These are phyloP conservation scores for Penicillium sp. DNA, from an alignment of 2,329 filamentous ascomycete species.

Conservation along the genomic window DNA sequence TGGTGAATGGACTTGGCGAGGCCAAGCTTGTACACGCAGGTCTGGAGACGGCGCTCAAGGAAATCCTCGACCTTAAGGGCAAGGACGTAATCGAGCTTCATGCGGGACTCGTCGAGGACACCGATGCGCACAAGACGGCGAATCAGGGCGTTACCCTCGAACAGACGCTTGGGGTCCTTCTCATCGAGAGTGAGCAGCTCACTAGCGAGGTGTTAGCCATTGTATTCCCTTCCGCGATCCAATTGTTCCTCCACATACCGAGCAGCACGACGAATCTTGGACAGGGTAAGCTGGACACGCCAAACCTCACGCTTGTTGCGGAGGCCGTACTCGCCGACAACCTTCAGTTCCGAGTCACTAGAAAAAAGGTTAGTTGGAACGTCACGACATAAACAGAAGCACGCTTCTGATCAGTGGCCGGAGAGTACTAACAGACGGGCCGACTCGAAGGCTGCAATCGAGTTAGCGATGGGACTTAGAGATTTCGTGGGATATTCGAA, in stretches of 20 bases:
- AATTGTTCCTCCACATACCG: slow-evolving; percentile 64
- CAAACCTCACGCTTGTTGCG: slow-evolving; percentile 99
- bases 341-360: slow-evolving; percentile 99
- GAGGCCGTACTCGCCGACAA: slow-evolving; percentile 99
- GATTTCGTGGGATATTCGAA: slow-evolving; percentile 10
- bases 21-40: slow-evolving; percentile 99
- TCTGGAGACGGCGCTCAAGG: slow-evolving; percentile 99
- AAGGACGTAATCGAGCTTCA: slow-evolving; percentile 99
- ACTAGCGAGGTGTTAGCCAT: slow-evolving; percentile 54
- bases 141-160: slow-evolving; percentile 99
- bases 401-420: slow-evolving; percentile 98
- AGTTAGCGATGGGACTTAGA: slow-evolving; percentile 37
- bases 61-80: slow-evolving; percentile 99
- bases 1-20: slow-evolving; percentile 99
- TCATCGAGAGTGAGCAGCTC: slow-evolving; percentile 99
- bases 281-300: slow-evolving; percentile 98
- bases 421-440: slow-evolving; percentile 95
- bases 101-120: slow-evolving; percentile 99
- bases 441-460: slow-evolving; percentile 79
- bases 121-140: slow-evolving; percentile 99
- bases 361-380: slow-evolving; percentile 60
- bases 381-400: slow-evolving; percentile 93
- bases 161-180: slow-evolving; percentile 99
- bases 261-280: slow-evolving; percentile 99
- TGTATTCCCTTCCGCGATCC: background rate